Base-by-base conservation (phyloP, 2,329 filamentous ascomycete species). In the Apiospora pterosperma region DNA sequence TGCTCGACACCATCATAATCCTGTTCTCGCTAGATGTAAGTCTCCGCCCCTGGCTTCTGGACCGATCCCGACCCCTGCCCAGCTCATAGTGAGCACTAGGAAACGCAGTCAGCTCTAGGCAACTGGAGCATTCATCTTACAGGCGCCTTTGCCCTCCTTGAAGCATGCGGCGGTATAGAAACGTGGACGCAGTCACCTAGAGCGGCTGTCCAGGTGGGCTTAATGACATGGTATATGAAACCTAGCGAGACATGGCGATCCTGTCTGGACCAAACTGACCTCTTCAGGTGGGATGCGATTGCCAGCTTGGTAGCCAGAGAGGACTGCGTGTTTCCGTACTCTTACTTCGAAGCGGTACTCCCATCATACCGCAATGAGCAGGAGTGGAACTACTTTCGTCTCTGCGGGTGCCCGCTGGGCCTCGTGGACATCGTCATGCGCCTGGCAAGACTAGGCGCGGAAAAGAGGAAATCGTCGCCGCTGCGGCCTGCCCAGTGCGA, bases 211-310 rank as follows among this genome's bases (percentile, higher is more conserved):
- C 48, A 55, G 48, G 48, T 55, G 28, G 48, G 3, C 1, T n/a
- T 55, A 4, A 5, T 55, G 3, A 31, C 25, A 5, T 55, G 48
- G 48, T 55, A 55, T 19, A 28, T 21, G 41, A 23, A 42, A 7
- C 14, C 23, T 19, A 12, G 3, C 1, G 8, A 8, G 11, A 5
- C 23, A 6, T 16, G 42, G 5, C 7, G 3, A 7, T 28, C 23
- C 2, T 8, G 6, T 28, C 16, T 39, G 23, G n/a, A 41, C 5
- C 10, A 8, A 1, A 6, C 59, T 62, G 19, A 62, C 23, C 12
- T n/a, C 28, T 1, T 1, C 19, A 64, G 63, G 63, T 64, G 63
- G 63, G 63, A 64, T 31, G 59, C 63, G 5, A 64, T 64, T 2
- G 62, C 42, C 5, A 62, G 59, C 31, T 25, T 64, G 5, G 38